These are phyloP conservation scores for Magnaporthiopsis incrustans DNA, from an alignment of 2,329 filamentous ascomycete genomes.

Conservation along the genomic window DNA sequence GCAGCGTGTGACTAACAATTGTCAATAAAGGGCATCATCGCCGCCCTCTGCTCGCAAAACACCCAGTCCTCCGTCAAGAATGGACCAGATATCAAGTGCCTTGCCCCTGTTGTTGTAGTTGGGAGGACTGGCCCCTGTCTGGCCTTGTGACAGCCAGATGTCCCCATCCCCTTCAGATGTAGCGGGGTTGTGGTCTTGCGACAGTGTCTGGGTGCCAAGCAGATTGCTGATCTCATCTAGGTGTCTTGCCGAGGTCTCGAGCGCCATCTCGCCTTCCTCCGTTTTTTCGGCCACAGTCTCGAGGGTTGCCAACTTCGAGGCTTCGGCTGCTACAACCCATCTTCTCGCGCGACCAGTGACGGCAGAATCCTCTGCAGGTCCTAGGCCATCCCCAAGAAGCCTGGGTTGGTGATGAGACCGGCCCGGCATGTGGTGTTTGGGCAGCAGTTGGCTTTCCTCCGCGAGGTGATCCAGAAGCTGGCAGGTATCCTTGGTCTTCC, in stretches of 20 bases:
- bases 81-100: constrained; percentile 38
- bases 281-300: constrained; percentile 52
- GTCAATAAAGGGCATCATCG: constrained; percentile 11
- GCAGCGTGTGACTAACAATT: neutral
- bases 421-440: constrained; percentile 37
- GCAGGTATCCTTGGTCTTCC: constrained; percentile 41
- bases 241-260: constrained; percentile 42
- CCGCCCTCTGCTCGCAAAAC: constrained; percentile 32
- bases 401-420: constrained; percentile 27
- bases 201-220: constrained; percentile 27
- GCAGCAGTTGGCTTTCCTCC: constrained; percentile 55
- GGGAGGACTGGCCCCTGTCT: constrained; percentile 13
- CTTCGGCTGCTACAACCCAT: constrained; percentile 53
- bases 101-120: neutral
- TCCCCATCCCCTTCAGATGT: constrained; percentile 22
- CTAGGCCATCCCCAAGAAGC: constrained; percentile 33
- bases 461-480: constrained; percentile 45
- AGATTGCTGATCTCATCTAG: constrained; percentile 43
- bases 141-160: constrained; percentile 28
- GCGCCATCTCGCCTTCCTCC: constrained; percentile 47
- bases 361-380: constrained; percentile 28
- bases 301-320: constrained; percentile 50
- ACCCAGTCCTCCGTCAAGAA: constrained; percentile 45
- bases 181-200: constrained; percentile 5
- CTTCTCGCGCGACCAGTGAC: constrained; percentile 38